Percentiles rank a stretch among this genome's conserved stretches.
Evolutionary conservation across 2,329 filamentous ascomycete genomes (phyloP).

Genomic region (Fusarium piperis): DNA sequence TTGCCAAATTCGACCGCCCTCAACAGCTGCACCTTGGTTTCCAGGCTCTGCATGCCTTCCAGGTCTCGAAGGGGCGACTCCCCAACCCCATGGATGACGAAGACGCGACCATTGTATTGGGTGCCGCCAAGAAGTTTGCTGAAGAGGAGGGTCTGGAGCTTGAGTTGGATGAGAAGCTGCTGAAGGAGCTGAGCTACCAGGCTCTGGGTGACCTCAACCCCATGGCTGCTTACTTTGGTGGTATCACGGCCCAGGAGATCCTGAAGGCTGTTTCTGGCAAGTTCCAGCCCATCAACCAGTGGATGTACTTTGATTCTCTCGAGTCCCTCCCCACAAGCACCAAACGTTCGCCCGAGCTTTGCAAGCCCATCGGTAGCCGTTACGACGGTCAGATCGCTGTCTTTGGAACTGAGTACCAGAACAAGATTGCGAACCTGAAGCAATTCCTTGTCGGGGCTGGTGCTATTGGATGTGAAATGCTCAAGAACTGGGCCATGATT

Average conservation of each 20-base stretch:
- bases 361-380: slow-evolving; percentile 83
- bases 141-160: slow-evolving; percentile 71
- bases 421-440: slow-evolving; percentile 89
- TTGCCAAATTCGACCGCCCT: slow-evolving; percentile 96
- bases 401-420: slow-evolving; percentile 91
- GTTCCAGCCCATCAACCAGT: slow-evolving; percentile 95
- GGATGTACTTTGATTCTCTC: slow-evolving; percentile 97
- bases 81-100: slow-evolving; percentile 85
- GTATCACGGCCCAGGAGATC: slow-evolving; percentile 91
- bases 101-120: slow-evolving; percentile 82
- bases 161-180: slow-evolving; percentile 90
- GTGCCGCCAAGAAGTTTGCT: slow-evolving; percentile 78
- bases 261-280: slow-evolving; percentile 98
- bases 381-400: slow-evolving; percentile 99
- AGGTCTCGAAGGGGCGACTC: slow-evolving; percentile 76
- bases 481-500: slow-evolving; percentile 99
- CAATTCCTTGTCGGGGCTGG: slow-evolving; percentile 96
- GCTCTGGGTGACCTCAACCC: slow-evolving; percentile 90
- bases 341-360: slow-evolving; percentile 83
- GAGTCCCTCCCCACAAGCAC: slow-evolving; percentile 86
- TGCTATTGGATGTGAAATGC: slow-evolving; percentile 97
- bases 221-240: slow-evolving; percentile 95
- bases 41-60: slow-evolving; percentile 90
- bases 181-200: slow-evolving; percentile 94
- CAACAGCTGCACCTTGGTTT: slow-evolving; percentile 91